These are phyloP conservation scores for Micractinium sp. DNA, from an alignment of 139 green algal species.

Conservation along the genomic window DNA sequence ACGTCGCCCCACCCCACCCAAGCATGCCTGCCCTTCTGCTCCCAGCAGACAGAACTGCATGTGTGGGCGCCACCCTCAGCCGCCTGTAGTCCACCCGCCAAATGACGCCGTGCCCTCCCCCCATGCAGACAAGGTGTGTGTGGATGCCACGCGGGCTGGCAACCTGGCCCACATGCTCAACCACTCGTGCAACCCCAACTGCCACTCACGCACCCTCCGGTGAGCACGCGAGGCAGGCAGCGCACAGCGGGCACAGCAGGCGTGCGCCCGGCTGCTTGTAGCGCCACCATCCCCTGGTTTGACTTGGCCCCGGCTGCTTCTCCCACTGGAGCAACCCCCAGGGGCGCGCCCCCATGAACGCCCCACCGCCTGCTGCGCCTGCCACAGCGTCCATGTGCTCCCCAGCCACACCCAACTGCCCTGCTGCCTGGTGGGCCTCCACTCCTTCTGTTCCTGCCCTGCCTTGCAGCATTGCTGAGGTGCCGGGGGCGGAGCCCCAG, in stretches of 20 bases:
- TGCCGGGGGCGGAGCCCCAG: neutral
- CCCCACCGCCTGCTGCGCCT: neutral
- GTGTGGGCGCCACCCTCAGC: too few relatives aligned
- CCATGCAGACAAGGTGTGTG: constrained; percentile 20
- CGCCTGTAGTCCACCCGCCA: too few relatives aligned
- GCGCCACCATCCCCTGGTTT: too few relatives aligned
- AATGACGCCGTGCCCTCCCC: neutral
- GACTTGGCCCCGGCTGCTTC: neutral
- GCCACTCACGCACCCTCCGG: constrained; percentile 70
- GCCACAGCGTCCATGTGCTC: neutral
- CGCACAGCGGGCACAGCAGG: too few relatives aligned
- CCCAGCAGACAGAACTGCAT: too few relatives aligned
- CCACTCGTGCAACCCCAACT: constrained; percentile 89
- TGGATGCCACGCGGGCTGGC: constrained; percentile 78
- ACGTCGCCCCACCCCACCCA: neutral
- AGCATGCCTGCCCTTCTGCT: neutral
- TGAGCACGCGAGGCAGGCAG: neutral
- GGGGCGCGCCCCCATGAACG: too few relatives aligned
- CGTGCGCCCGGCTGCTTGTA: too few relatives aligned
- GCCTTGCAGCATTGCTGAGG: constrained; percentile 28
- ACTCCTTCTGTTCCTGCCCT: neutral
- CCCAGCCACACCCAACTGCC: neutral
- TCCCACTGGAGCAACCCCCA: too few relatives aligned
- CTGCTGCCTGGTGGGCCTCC: neutral
- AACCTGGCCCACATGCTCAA: constrained; percentile 92